Conservation (phyloP, 2,329 filamentous ascomycete species). For the Trichoderma atroviride region DNA sequence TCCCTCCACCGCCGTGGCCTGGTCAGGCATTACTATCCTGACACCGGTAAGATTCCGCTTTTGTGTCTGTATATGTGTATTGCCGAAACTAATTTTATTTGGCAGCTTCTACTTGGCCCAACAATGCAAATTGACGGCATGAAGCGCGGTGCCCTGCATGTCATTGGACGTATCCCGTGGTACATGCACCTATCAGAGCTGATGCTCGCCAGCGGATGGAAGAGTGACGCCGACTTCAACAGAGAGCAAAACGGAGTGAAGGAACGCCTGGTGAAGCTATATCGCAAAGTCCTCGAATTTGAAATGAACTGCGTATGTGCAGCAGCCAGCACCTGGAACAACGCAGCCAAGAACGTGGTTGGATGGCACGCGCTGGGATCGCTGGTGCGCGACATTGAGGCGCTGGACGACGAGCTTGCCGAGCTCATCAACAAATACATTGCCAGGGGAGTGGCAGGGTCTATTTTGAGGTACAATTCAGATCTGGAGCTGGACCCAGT, state of each 20-base stretch:
- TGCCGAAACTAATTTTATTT: neutral
- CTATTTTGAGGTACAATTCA: constrained; percentile 28
- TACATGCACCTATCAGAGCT: constrained; percentile 40
- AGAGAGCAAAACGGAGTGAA: constrained; percentile 30
- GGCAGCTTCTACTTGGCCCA: constrained; percentile 42
- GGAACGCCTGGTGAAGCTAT: constrained; percentile 36
- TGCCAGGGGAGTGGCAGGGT: constrained; percentile 27
- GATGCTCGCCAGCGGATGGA: constrained; percentile 33
- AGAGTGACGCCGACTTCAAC: constrained; percentile 33
- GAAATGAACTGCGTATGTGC: constrained; percentile 47
- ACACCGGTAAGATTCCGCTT: constrained; percentile 38
- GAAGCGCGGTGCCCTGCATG: constrained; percentile 37
- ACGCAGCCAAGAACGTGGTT: constrained; percentile 42
- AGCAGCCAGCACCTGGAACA: constrained; percentile 43
- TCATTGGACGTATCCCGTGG: constrained; percentile 40
- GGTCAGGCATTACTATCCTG: constrained; percentile 43
- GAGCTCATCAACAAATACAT: constrained; percentile 32
- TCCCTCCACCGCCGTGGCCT: constrained; percentile 39
- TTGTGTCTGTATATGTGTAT: neutral
- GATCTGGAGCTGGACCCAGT: constrained; percentile 25
- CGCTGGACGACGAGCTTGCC: constrained; percentile 35
- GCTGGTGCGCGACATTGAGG: constrained; percentile 35
- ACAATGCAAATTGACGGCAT: constrained; percentile 40
- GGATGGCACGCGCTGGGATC: constrained; percentile 39
- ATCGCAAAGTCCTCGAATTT: constrained; percentile 41